phyloP scores from a whole-genome alignment of 257 asterid species.

The Capsicum rhomboideum region DNA sequence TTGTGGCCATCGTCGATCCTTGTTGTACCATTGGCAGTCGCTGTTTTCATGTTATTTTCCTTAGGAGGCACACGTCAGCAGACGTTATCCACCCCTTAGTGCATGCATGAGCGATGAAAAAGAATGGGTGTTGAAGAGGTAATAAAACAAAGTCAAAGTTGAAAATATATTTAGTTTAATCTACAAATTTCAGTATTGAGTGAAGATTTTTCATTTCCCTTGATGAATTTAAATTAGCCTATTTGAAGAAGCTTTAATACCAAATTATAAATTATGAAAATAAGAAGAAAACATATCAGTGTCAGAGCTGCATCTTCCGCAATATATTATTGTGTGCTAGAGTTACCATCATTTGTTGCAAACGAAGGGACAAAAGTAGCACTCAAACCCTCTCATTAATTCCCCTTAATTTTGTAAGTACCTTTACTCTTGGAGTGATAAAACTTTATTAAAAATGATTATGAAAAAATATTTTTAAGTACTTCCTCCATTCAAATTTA shows the following conservation, averaged over 20 bases:
- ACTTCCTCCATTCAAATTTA: too few species aligned
- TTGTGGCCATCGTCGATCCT: too few species aligned
- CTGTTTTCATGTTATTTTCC: too few species aligned
- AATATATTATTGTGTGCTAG: neutral
- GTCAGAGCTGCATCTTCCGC: neutral
- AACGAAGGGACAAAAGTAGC: neutral
- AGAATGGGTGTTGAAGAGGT: neutral
- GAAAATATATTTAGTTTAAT: neutral
- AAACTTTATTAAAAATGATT: too few species aligned
- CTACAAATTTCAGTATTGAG: neutral
- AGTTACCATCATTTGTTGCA: neutral
- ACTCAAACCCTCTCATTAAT: neutral
- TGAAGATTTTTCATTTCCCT: neutral
- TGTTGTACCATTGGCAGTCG: too few species aligned
- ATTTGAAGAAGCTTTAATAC: neutral
- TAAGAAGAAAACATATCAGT: neutral
- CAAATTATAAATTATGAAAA: neutral
- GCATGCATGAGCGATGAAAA: neutral
- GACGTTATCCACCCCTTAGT: neutral
- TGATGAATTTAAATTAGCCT: neutral
- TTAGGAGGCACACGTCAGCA: too few species aligned
- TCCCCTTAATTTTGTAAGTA: too few species aligned
- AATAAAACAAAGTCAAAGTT: neutral
- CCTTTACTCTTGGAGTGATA: too few species aligned
- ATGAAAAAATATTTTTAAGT: too few species aligned